phyloP scores from a whole-genome alignment of 1,284 basidiomycete genomes.

The Entoloma clypeatum region DNA sequence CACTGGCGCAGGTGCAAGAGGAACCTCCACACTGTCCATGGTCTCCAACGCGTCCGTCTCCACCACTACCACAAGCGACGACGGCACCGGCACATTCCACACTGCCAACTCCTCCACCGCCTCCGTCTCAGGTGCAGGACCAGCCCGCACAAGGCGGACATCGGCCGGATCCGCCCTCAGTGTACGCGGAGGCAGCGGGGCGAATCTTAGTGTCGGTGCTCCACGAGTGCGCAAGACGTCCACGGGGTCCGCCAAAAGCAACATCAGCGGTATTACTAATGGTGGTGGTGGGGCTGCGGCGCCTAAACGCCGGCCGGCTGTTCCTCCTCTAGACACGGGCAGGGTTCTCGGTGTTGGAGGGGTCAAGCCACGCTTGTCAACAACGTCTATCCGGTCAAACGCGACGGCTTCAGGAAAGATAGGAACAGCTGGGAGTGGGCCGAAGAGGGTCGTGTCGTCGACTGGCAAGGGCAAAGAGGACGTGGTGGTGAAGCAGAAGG shows the following conservation, averaged over 20 bases:
- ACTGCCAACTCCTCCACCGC: slow-evolving; percentile 40
- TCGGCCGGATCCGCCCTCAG: slow-evolving; percentile 21
- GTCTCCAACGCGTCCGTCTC: slow-evolving; percentile 29
- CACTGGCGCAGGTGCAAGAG: slow-evolving; percentile 4
- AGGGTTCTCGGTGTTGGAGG: slow-evolving; percentile 27
- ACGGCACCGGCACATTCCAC: slow-evolving; percentile 51
- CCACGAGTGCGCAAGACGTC: slow-evolving; percentile 23
- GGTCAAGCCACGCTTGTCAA: slow-evolving; percentile 21
- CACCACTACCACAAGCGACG: slow-evolving; percentile 47
- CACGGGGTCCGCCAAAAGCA: slow-evolving; percentile 25
- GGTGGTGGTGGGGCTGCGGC: slow-evolving; percentile 5
- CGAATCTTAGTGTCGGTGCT: slow-evolving; percentile 8
- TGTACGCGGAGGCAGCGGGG: slow-evolving; percentile 8
- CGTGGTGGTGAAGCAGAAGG: slow-evolving; percentile 17
- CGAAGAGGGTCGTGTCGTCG: slow-evolving; percentile 19
- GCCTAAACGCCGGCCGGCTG: slow-evolving; percentile 24
- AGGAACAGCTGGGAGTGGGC: slow-evolving; percentile 21
- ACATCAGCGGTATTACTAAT: slow-evolving; percentile 6
- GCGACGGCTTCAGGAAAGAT: slow-evolving; percentile 17
- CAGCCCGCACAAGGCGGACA: slow-evolving; percentile 22
- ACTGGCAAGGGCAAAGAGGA: slow-evolving; percentile 16
- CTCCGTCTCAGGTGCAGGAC: slow-evolving; percentile 11
- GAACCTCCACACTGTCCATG: slow-evolving; percentile 12
- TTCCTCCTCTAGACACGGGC: slow-evolving; percentile 27
- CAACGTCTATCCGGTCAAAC: slow-evolving; percentile 19